Percentiles rank a stretch among this genome's conserved stretches.
Conservation (phyloP, 371 early-diverging fungal genomes). For the Thermomucor indicae-seudaticae region DNA sequence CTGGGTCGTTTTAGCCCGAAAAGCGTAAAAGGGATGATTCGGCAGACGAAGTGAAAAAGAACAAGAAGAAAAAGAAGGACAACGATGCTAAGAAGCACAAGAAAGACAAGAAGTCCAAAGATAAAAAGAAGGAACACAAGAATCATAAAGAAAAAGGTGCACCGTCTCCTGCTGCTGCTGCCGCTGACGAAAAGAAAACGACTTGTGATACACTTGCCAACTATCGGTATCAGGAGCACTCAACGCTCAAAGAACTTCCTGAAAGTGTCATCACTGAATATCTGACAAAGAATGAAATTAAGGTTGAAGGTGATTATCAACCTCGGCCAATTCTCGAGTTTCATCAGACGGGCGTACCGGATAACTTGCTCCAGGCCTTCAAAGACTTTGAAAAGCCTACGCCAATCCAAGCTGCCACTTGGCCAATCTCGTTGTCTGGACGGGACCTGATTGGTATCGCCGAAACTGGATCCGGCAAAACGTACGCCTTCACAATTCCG, state of each 20-base stretch:
- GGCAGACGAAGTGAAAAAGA: slow-evolving; percentile 17
- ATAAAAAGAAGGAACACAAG: slow-evolving; percentile 5
- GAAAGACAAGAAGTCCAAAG: slow-evolving; percentile 6
- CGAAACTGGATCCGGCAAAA: slow-evolving; percentile 92
- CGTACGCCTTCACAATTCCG: slow-evolving; percentile 94
- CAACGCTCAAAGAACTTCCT: slow-evolving; percentile 28
- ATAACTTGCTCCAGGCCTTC: slow-evolving; percentile 73
- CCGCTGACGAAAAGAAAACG: slow-evolving; percentile 11
- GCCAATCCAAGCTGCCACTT: slow-evolving; percentile 96
- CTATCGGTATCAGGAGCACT: slow-evolving; percentile 33
- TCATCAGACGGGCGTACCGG: slow-evolving; percentile 65
- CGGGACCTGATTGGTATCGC: slow-evolving; percentile 80
- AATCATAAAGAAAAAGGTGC: slow-evolving; percentile 15
- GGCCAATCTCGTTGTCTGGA: slow-evolving; percentile 71
- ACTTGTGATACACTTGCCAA: slow-evolving; percentile 23
- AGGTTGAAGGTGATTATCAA: slow-evolving; percentile 59
- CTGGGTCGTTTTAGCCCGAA: no score
- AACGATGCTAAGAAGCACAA: slow-evolving; percentile 13
- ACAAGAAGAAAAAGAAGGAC: slow-evolving; percentile 12
- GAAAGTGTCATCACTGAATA: slow-evolving; percentile 48
- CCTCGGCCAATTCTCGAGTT: slow-evolving; percentile 79
- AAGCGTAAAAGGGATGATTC: slow-evolving; percentile 13
- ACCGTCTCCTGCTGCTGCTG: slow-evolving; percentile 4
- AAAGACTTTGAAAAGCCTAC: slow-evolving; percentile 88
- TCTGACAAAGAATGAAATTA: slow-evolving; percentile 65